phyloP scores from a whole-genome alignment of 2,329 filamentous ascomycete genomes.

The Gaeumannomyces tritici region DNA sequence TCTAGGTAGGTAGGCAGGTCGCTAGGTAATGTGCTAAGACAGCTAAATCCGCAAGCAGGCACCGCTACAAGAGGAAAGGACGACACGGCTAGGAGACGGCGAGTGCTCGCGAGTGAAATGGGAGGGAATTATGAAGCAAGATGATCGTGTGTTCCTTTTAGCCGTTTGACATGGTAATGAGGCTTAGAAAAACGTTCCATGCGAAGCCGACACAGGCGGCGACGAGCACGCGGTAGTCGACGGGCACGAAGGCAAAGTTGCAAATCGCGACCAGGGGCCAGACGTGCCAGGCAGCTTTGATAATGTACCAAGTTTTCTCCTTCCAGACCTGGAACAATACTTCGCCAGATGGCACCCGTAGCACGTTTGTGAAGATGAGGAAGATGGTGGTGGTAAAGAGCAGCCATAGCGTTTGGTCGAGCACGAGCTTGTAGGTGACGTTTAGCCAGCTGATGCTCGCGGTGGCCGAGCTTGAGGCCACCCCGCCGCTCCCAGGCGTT shows the following conservation, averaged over 20 bases:
- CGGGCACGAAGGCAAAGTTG: slow-evolving; percentile 16
- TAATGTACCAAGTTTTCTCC: slow-evolving; percentile 12
- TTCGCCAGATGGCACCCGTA: slow-evolving; percentile 10
- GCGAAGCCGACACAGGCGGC: slow-evolving; percentile 15
- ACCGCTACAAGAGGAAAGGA: background rate
- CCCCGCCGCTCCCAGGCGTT: slow-evolving; percentile 1
- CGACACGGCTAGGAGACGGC: background rate
- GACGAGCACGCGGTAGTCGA: slow-evolving; percentile 14
- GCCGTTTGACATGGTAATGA: background rate
- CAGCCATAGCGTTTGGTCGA: slow-evolving; percentile 15
- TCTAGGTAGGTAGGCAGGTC: too few species aligned
- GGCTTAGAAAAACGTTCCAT: slow-evolving; percentile 15
- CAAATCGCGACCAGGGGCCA: slow-evolving; percentile 16
- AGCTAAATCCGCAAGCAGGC: background rate
- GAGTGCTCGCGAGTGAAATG: background rate
- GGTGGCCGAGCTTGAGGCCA: background rate
- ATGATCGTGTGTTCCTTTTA: background rate
- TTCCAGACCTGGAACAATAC: slow-evolving; percentile 10
- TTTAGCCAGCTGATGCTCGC: slow-evolving; percentile 12
- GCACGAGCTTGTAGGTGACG: slow-evolving; percentile 12
- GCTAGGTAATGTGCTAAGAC: background rate
- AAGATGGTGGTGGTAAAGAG: slow-evolving; percentile 12
- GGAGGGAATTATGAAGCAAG: background rate
- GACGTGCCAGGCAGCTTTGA: slow-evolving; percentile 14
- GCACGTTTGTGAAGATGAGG: slow-evolving; percentile 14